A percentile compares a stretch with the other conserved stretches of the same genome.
Evolutionary conservation across 2,329 filamentous ascomycete species (phyloP).

Genomic region (Trichoderma atrobrunneum): DNA sequence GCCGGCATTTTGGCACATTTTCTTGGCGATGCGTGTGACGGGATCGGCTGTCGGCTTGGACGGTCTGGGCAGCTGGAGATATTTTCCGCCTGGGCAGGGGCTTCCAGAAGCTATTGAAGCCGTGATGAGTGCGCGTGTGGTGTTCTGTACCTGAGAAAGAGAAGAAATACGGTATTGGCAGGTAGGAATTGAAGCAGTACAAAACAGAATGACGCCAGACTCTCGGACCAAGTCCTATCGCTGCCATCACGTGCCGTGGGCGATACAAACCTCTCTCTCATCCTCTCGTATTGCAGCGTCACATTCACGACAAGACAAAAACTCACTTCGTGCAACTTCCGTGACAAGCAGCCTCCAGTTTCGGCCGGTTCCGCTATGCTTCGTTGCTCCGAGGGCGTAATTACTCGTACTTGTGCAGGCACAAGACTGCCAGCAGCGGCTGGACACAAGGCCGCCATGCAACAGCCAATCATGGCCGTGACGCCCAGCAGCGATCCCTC

Average conservation of each 20-base stretch:
- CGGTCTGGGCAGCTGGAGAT: not conserved
- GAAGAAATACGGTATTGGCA: not conserved
- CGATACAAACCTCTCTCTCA: not conserved
- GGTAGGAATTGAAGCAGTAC: not conserved
- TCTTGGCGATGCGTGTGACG: constrained; percentile 8
- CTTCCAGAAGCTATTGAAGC: not conserved
- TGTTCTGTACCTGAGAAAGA: not conserved
- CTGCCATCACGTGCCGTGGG: not conserved
- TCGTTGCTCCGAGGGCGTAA: not conserved
- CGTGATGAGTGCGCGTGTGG: not conserved
- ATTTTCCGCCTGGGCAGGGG: not conserved
- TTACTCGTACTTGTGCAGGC: not conserved
- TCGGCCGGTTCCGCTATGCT: constrained; percentile 1
- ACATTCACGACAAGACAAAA: not conserved
- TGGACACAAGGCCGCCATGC: not conserved
- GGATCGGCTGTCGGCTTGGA: constrained; percentile 10
- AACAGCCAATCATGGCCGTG: not conserved
- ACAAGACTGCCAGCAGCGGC: not conserved
- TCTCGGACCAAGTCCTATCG: not conserved
- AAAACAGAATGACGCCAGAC: not conserved
- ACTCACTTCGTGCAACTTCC: not conserved
- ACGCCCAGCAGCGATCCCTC: not conserved
- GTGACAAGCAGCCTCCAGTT: not conserved
- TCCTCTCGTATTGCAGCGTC: not conserved
- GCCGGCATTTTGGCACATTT: constrained; percentile 1